Base-by-base conservation (phyloP, 1,139 yeast species). In the Barnettozyma hawaiiensis region DNA sequence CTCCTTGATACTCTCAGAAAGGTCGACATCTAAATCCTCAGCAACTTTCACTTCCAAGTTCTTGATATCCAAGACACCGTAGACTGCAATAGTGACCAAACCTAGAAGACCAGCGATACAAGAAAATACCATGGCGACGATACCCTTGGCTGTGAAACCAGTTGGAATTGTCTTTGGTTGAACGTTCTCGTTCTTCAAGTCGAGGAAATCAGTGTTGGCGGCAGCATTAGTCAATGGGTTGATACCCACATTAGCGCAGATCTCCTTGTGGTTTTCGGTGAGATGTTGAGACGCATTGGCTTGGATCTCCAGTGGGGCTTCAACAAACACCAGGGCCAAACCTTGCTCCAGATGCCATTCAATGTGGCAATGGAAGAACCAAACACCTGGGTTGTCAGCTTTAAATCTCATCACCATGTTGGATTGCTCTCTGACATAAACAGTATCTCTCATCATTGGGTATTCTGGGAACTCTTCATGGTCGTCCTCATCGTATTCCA, bases 291-390 rank as follows among this genome's bases (percentile, higher is more conserved):
- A 54, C 46, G 70, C 65, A 42, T 66, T 63, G 27, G 62, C 58
- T 62, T 84, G 83, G 43, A 90, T 70, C 48, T 72, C 74, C 9
- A 58, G 52, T 18, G 96, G 96, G 32, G 86, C 89, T 65, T 86
- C 96, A 40, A 86, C 68, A 37, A 85, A 69, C n/a, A 73, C 70
- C 46, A 84, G 59, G 32, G 89, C 90, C 48, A 87, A 72, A 48
- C 96, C 96, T 65, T 86, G 96, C 56, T 78, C 80, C 69, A 87
- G 74, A 68, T 87, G 96, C 96, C 96, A 87, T 58, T 87, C 96
- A 52, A 87, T 81, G 58, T 87, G 96, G 66, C 96, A 89, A 63
- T 87, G 96, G 85, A 87, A 87, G 58, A 83, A 71, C 95, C 95
- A 86, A 33, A 85, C 87, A 57, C 96, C 96, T 22, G 96, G 96